These are phyloP conservation scores for Citrus sp. DNA, from an alignment of 345 rosid species.

Conservation along the genomic window DNA sequence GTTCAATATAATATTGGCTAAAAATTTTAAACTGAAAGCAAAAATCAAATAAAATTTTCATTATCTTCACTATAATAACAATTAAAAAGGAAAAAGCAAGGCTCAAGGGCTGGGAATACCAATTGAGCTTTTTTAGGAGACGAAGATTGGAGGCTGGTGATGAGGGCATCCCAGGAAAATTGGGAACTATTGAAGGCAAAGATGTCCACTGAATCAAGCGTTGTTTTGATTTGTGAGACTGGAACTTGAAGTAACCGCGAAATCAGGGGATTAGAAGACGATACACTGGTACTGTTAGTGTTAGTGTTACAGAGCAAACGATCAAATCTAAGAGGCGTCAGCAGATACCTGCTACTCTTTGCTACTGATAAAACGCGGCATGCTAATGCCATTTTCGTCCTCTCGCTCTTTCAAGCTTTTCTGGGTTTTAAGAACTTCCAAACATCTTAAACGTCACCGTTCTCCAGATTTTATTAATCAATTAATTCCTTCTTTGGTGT, in stretches of 20 bases:
- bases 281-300: neutral
- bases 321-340: neutral
- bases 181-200: slow-evolving; percentile 8
- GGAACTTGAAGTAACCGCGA: slow-evolving; percentile 20
- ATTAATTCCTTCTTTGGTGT: too few species aligned
- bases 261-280: slow-evolving; percentile 20
- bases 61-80: neutral
- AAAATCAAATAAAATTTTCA: neutral
- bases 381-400: neutral
- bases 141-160: slow-evolving; percentile 24
- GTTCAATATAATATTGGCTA: too few species aligned
- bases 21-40: too few species aligned
- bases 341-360: neutral
- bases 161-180: slow-evolving; percentile 25
- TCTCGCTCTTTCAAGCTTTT: neutral
- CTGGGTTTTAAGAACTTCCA: neutral
- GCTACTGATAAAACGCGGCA: slow-evolving; percentile 9
- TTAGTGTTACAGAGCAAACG: neutral
- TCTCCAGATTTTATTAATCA: too few species aligned
- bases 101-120: slow-evolving; percentile 1
- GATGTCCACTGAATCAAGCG: slow-evolving; percentile 19
- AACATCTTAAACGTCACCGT: too few species aligned
- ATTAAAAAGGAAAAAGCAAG: too few species aligned
- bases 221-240: slow-evolving; percentile 14
- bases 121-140: slow-evolving; percentile 28